Evolutionary conservation across 345 rosid species (phyloP).

Genomic region (Xanthoceras sorbifolium): DNA sequence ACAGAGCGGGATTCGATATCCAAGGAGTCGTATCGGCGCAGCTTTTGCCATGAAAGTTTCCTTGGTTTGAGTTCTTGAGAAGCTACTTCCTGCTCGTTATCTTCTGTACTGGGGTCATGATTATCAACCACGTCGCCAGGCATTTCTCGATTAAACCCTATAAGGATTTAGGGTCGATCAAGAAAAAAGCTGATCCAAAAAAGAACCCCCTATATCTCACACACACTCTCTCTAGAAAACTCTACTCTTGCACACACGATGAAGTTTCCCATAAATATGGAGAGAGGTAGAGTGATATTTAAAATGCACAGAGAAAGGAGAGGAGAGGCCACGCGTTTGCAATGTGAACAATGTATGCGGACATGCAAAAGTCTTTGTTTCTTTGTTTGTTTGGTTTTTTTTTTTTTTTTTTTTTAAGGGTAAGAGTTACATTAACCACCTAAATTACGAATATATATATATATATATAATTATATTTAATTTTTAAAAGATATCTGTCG

Average conservation of each 20-base stretch:
- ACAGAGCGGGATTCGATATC: constrained; percentile 46
- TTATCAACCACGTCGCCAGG: not conserved
- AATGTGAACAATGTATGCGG: not conserved
- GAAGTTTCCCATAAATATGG: too few species aligned
- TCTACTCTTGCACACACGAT: not conserved
- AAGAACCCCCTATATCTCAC: not conserved
- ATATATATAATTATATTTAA: too few species aligned
- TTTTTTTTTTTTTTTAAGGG: too few species aligned
- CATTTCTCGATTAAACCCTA: not conserved
- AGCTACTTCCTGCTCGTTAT: not conserved
- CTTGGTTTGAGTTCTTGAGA: constrained; percentile 20
- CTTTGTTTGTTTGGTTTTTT: too few species aligned
- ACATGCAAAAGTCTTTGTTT: not conserved
- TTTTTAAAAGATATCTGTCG: too few species aligned
- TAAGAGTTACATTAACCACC: too few species aligned
- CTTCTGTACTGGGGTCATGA: not conserved
- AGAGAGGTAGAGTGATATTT: not conserved
- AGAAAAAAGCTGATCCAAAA: not conserved
- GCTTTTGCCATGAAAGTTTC: constrained; percentile 28
- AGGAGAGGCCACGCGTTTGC: not conserved
- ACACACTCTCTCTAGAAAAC: not conserved
- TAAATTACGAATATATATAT: too few species aligned
- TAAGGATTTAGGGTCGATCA: not conserved
- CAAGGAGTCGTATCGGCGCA: constrained; percentile 41
- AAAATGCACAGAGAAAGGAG: not conserved